phyloP scores from a whole-genome alignment of 2,329 filamentous ascomycete genomes.

The Alternaria brassicae region DNA sequence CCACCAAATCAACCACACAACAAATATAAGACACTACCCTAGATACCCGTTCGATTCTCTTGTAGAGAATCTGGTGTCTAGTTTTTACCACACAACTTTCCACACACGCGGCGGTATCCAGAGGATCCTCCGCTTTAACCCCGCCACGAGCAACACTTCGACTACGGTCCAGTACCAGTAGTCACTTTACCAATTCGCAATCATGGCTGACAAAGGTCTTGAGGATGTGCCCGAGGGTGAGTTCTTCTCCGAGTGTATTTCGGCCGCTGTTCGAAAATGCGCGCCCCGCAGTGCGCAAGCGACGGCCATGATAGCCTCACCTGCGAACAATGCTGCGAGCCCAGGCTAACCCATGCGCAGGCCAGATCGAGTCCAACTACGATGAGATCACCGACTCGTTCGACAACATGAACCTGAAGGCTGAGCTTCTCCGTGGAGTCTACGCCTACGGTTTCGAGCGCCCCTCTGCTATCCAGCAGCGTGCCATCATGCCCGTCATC shows the following conservation, averaged over 20 bases:
- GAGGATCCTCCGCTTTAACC: conserved; percentile 53
- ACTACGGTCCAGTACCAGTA: conserved; percentile 71
- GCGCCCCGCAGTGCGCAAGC: conserved; percentile 21
- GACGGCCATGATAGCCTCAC: conserved; percentile 10
- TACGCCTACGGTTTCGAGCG: conserved; percentile 99
- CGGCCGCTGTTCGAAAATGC: conserved; percentile 8
- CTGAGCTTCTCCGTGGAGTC: conserved; percentile 97
- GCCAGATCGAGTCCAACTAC: conserved; percentile 99
- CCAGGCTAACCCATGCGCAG: conserved; percentile 58
- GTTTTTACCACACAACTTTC: conserved; percentile 44
- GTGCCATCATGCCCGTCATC: conserved; percentile 99
- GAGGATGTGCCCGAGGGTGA: conserved; percentile 96
- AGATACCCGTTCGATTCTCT: conserved; percentile 56
- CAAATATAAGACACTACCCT: conserved; percentile 39
- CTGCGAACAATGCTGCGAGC: conserved; percentile 5
- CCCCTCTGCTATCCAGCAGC: conserved; percentile 99
- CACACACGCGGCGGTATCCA: conserved; percentile 50
- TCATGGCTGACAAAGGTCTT: conserved; percentile 98
- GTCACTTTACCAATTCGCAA: conserved; percentile 71
- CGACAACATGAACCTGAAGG: conserved; percentile 96
- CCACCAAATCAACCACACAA: conserved; percentile 36
- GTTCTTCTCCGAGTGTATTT: conserved; percentile 50
- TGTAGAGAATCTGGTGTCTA: conserved; percentile 58
- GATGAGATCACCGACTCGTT: conserved; percentile 99
- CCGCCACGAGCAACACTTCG: conserved; percentile 47